phyloP scores from a whole-genome alignment of 352 stramenopile species.

The Chloridella minuta region DNA sequence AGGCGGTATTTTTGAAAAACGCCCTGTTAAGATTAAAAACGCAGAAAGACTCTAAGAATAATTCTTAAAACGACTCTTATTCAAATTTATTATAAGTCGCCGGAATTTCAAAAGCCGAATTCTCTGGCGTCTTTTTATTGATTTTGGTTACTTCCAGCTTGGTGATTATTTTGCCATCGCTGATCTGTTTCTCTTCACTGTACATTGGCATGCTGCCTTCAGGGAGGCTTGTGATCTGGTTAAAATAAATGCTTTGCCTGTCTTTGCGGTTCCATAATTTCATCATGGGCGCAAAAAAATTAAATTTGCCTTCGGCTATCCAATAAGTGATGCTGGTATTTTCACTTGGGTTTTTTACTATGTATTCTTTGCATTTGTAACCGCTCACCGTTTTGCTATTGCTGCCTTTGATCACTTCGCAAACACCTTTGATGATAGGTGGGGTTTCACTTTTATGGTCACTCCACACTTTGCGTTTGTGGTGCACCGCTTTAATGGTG shows the following conservation, averaged over 20 bases:
- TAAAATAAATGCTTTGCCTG: background rate
- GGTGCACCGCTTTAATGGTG: background rate
- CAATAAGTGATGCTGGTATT: background rate
- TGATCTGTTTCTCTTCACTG: background rate
- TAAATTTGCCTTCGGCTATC: background rate
- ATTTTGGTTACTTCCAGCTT: slow-evolving; percentile 5
- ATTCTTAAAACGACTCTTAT: too few relatives aligned
- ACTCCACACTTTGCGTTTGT: background rate
- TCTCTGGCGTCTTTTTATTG: background rate
- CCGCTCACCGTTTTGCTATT: background rate
- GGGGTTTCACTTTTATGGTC: background rate
- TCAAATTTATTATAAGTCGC: background rate
- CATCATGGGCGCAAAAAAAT: background rate
- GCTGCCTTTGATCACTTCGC: background rate
- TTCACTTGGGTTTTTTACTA: background rate
- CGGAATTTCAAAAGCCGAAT: background rate
- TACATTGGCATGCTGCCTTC: background rate
- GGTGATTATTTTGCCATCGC: background rate
- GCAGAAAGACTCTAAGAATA: too few relatives aligned
- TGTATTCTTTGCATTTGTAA: background rate
- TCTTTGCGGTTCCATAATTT: background rate
- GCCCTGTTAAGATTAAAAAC: too few relatives aligned
- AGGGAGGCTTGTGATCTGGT: background rate
- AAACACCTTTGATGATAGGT: background rate
- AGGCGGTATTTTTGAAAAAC: too few relatives aligned